Evolutionary conservation across 192 early-diverging fungal genomes (phyloP), one percentile per base, ranked within the genome.

Genomic region (Coemansia sp.): DNA sequence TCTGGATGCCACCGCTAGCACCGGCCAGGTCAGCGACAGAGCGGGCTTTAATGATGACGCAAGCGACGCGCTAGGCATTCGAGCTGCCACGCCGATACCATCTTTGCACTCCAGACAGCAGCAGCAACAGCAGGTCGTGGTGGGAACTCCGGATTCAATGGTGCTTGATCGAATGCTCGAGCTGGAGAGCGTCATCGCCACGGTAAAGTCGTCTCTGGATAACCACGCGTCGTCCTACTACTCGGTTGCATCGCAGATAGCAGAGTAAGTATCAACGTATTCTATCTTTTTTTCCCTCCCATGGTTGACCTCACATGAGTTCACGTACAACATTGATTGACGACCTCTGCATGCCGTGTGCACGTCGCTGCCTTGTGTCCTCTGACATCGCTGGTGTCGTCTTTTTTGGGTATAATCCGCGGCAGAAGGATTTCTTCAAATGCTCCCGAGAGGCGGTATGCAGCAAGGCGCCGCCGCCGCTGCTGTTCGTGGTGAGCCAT

Each of bases 231-330:
- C 74, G 41, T 76, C 79, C 10, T 82, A 82, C 68, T 77, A 74
- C 62, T 77, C 74, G n/a, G 79, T 82, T 35, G 79, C 79, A 24
- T 77, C 79, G n/a, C 79, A 82, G 63, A 82, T 82, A 56, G 79
- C 79, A 48, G 79, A 82, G 77, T 79, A 74, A 72, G 77, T 70
- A 27, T 57, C 24, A 37, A 5, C 21, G 24, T 27, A 27, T 27
- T 27, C 24, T 27, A 27, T 40, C 13, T 14, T 36, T n/a, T 46
- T 21, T 13, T 3, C 36, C 59, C 50, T 13, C 19, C 50, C 29
- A 24, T 54, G 36, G 51, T 19, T 51, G 44, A 50, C 45, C 19
- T 64, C 34, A 50, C 16, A 48, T 51, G 44, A 34, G 51, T 31
- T 27, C 51, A 53, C 31, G 51, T 31, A 3, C 27, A 16, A 27